Evolutionary conservation across 495 filamentous ascomycete genomes (phyloP).

Genomic region (Neurospora sp.): DNA sequence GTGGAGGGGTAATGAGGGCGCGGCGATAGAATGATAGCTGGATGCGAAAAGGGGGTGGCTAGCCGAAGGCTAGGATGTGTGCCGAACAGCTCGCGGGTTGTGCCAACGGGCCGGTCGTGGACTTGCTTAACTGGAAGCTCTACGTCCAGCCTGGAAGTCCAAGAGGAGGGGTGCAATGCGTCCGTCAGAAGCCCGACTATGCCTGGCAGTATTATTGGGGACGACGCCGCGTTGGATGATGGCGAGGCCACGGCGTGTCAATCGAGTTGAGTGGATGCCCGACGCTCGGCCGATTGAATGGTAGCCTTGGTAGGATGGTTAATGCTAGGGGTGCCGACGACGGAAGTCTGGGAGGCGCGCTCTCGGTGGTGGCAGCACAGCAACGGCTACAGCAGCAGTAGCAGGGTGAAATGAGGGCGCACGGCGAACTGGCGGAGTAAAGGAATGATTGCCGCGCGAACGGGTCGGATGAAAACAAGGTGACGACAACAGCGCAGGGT

Average conservation of each 20-base stretch:
- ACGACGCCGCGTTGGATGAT: background rate
- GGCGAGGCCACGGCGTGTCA: background rate
- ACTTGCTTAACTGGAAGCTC: background rate
- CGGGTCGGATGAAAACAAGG: background rate
- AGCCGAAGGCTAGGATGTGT: background rate
- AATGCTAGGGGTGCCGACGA: background rate
- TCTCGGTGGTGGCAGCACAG: background rate
- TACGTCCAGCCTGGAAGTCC: background rate
- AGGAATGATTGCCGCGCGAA: background rate
- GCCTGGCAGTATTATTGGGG: background rate
- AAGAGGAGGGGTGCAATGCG: background rate
- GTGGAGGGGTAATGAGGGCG: slow-evolving; percentile 10
- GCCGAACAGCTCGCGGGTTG: background rate
- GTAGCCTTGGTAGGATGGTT: background rate
- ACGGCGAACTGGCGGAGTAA: background rate
- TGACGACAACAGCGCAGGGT: background rate
- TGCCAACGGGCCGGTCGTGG: background rate
- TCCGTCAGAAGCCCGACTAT: background rate
- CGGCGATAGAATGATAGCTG: background rate
- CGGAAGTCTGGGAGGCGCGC: background rate
- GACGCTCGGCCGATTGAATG: background rate
- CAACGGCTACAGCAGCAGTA: background rate
- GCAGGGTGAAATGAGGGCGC: background rate
- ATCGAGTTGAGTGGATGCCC: background rate
- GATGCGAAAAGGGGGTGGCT: background rate